Percentiles rank a stretch among this genome's conserved stretches.
Evolutionary conservation across 106 monocot species (phyloP).

Genomic region (Gastrodia elata): DNA sequence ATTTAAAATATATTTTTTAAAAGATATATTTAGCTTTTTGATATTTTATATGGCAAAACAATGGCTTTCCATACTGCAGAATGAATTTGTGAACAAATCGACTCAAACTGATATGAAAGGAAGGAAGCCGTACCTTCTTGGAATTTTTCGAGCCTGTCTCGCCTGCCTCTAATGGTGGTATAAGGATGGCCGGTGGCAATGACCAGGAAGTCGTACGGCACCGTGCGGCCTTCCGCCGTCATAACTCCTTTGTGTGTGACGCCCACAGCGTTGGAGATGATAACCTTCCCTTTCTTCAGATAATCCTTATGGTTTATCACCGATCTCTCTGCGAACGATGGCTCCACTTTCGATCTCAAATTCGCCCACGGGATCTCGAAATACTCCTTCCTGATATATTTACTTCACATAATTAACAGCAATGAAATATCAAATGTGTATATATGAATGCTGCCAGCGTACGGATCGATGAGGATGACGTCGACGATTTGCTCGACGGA

Average conservation of each 20-base stretch:
- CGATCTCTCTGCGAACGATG: slow-evolving; percentile 24
- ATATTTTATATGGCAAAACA: too few relatives aligned
- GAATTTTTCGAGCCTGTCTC: slow-evolving; percentile 22
- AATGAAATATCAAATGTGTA: neutral
- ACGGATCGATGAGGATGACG: slow-evolving; percentile 28
- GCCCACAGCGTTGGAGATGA: slow-evolving; percentile 18
- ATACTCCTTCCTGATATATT: slow-evolving; percentile 46
- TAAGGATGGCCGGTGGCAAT: slow-evolving; percentile 30
- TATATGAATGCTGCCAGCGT: neutral
- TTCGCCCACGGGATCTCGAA: slow-evolving; percentile 63
- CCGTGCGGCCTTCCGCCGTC: slow-evolving; percentile 16
- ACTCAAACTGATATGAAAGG: too few relatives aligned
- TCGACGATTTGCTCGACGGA: slow-evolving; percentile 12
- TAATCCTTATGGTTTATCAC: slow-evolving; percentile 28
- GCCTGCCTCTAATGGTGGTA: slow-evolving; percentile 7
- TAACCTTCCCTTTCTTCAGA: slow-evolving; percentile 17
- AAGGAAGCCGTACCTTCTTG: slow-evolving; percentile 32
- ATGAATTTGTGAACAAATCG: too few relatives aligned
- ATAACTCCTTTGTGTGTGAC: slow-evolving; percentile 19
- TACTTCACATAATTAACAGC: too few relatives aligned
- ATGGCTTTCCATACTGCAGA: too few relatives aligned
- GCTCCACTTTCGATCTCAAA: slow-evolving; percentile 29
- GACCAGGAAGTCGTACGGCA: slow-evolving; percentile 29
- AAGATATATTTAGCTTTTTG: too few relatives aligned
- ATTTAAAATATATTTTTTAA: too few relatives aligned